Percentiles rank a stretch among this genome's conserved stretches.
phyloP scores from a whole-genome alignment of 2,329 filamentous ascomycete genomes.

The Botrytis medusae region DNA sequence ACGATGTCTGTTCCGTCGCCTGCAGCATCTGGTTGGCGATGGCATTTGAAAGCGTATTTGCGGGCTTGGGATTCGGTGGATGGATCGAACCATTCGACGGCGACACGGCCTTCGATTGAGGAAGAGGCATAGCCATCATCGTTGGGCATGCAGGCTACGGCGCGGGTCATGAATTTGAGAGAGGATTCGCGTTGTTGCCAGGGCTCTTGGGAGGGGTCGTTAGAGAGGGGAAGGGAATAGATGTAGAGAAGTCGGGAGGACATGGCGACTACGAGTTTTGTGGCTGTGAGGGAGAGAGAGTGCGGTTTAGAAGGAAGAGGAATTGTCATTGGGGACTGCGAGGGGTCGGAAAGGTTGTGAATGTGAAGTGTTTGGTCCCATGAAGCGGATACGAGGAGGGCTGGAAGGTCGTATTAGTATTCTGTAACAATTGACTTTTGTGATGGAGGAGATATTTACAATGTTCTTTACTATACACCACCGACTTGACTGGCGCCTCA shows the following conservation, averaged over 20 bases:
- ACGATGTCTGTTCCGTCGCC: constrained; percentile 63
- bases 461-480: constrained; percentile 77
- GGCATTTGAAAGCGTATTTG: constrained; percentile 99
- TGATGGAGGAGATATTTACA: constrained; percentile 45
- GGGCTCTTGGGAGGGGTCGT: constrained; percentile 63
- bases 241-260: constrained; percentile 90
- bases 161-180: constrained; percentile 92
- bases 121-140: constrained; percentile 90
- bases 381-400: constrained; percentile 80
- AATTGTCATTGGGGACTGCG: constrained; percentile 60
- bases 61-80: constrained; percentile 80
- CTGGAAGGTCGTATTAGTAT: constrained; percentile 40
- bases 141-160: constrained; percentile 93
- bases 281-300: constrained; percentile 72
- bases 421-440: constrained; percentile 18
- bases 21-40: constrained; percentile 70
- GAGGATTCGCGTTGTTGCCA: constrained; percentile 95
- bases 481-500: constrained; percentile 73
- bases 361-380: constrained; percentile 93
- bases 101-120: constrained; percentile 92
- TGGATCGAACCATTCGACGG: constrained; percentile 97
- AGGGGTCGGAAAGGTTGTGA: constrained; percentile 61
- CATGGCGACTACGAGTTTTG: constrained; percentile 94
- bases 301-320: constrained; percentile 84
- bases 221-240: constrained; percentile 77